These are phyloP conservation scores for Amyloporia xantha DNA, from an alignment of 768 basidiomycete species.

Conservation along the genomic window DNA sequence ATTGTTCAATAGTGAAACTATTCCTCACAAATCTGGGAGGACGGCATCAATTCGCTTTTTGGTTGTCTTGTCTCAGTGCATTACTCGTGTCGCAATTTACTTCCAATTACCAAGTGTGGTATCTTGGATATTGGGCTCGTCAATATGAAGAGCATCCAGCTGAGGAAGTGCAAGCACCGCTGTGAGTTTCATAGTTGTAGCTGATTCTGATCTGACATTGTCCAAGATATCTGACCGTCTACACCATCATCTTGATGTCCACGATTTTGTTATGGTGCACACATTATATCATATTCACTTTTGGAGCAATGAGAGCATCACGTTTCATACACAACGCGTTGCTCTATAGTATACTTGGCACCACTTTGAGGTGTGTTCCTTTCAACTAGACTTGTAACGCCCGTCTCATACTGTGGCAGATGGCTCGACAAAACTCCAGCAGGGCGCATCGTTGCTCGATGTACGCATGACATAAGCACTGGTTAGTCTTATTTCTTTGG, in stretches of 20 bases:
- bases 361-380: conserved; percentile 44
- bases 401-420: conserved; percentile 5
- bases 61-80: conserved; percentile 22
- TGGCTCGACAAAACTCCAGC: conserved; percentile 44
- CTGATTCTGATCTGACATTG: background rate
- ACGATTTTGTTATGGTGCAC: conserved; percentile 27
- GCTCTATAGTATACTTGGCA: conserved; percentile 46
- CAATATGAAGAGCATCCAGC: conserved; percentile 32
- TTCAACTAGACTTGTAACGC: background rate
- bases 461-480: conserved; percentile 12
- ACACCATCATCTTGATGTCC: conserved; percentile 30
- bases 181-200: conserved; percentile 19
- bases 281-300: conserved; percentile 34
- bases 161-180: conserved; percentile 27
- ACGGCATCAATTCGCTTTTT: conserved; percentile 22
- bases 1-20: conserved; percentile 23
- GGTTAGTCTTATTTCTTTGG: background rate
- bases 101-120: conserved; percentile 31
- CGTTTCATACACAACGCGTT: conserved; percentile 45
- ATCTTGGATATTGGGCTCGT: conserved; percentile 39
- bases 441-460: conserved; percentile 36
- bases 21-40: conserved; percentile 24
- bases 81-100: conserved; percentile 13
- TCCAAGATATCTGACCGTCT: conserved; percentile 43
- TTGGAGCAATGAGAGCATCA: conserved; percentile 48